Evolutionary conservation across 768 basidiomycete genomes (phyloP).

Genomic region (Auriscalpium orientale): DNA sequence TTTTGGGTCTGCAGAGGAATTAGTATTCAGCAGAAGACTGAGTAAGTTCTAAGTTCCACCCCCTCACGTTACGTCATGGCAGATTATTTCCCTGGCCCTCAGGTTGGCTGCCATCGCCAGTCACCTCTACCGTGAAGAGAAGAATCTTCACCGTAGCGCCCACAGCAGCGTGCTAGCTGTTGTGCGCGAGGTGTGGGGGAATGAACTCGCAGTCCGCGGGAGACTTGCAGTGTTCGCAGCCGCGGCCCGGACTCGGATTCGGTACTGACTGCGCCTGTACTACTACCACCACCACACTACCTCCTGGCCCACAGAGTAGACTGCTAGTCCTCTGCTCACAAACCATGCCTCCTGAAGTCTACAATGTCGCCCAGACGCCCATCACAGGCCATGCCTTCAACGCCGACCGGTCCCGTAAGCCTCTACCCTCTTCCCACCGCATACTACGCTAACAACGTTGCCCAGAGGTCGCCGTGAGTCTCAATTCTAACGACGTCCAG

Average conservation of each 20-base stretch:
- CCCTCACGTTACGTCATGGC: too few species aligned
- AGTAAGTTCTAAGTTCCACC: too few species aligned
- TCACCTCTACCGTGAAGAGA: constrained; percentile 91
- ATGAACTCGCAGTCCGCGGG: too few species aligned
- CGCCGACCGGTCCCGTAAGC: constrained; percentile 78
- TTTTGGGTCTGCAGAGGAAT: too few species aligned
- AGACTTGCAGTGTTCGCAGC: too few species aligned
- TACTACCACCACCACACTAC: background rate
- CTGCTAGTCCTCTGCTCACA: constrained; percentile 69
- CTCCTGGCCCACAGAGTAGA: constrained; percentile 55
- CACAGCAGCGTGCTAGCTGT: constrained; percentile 89
- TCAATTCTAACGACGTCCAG: constrained; percentile 85
- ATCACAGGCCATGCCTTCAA: constrained; percentile 90
- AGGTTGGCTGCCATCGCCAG: too few species aligned
- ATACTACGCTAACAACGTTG: constrained; percentile 1
- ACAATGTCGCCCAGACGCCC: constrained; percentile 71
- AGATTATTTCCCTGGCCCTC: too few species aligned
- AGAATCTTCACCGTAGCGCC: constrained; percentile 94
- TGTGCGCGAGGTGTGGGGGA: too few species aligned
- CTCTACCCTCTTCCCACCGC: background rate
- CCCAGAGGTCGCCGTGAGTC: constrained; percentile 82
- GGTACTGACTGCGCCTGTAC: too few species aligned
- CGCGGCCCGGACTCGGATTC: too few species aligned
- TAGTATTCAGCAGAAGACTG: too few species aligned
- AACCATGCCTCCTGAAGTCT: constrained; percentile 70